Evolutionary conservation across 163 green algal genomes (phyloP).

Genomic region (Scenedesmus sp.): DNA sequence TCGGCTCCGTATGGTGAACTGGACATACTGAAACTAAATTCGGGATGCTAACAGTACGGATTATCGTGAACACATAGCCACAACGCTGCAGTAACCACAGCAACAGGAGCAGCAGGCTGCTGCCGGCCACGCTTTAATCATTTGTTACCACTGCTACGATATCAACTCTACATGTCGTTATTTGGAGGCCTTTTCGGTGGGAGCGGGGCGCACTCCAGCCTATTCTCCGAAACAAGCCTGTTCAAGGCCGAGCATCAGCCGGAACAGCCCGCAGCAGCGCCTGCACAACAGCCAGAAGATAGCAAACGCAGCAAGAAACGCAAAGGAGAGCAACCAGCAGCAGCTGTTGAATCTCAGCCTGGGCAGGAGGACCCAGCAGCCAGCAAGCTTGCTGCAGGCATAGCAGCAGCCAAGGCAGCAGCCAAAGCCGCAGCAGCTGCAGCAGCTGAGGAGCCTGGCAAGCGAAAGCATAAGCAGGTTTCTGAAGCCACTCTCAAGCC

Average conservation of each 20-base stretch:
- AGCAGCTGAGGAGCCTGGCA: background rate
- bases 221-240: constrained; percentile 20
- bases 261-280: background rate
- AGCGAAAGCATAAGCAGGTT: background rate
- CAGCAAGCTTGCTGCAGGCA: constrained; percentile 11
- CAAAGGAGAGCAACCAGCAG: background rate
- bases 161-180: constrained; percentile 5
- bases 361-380: background rate
- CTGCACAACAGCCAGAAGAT: background rate
- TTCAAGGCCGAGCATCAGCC: constrained; percentile 6
- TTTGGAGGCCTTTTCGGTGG: constrained; percentile 31
- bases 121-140: background rate
- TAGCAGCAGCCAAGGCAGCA: constrained; percentile 30
- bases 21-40: too few species aligned
- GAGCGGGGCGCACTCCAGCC: background rate
- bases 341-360: background rate
- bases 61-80: too few species aligned
- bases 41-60: too few species aligned
- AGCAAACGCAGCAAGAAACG: background rate
- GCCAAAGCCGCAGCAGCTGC: background rate
- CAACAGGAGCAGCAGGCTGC: background rate
- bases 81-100: too few species aligned
- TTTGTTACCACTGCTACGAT: background rate
- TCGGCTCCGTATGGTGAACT: too few species aligned
- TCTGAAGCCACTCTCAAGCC: background rate